Evolutionary conservation across 148 eudicot species (phyloP), one percentile per base, ranked within the genome.

Genomic region (Chenopodium berlandieri): DNA sequence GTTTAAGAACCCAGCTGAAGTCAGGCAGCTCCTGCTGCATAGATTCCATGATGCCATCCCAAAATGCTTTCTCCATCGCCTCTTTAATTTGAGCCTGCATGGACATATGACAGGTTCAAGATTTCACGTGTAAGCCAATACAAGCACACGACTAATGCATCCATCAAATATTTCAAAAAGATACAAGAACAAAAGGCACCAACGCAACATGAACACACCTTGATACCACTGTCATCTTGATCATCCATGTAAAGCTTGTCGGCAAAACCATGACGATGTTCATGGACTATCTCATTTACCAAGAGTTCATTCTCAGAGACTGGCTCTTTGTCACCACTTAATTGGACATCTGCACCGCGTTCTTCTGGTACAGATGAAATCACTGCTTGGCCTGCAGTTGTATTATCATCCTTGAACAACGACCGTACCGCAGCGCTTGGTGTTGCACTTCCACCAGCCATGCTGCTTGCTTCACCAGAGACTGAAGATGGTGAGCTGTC

Each of bases 11-110:
- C 85, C 92, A 93, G 79, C 86, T 90, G 82, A 89, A 94, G 63
- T 91, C 89, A 32, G 94, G 91, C 58, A 90, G 85, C 85, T 92
- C 91, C 84, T 90, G 89, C 82, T 88, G 90, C 86, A 94, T 83
- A 16, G 98, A 91, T 32, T 90, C 94, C 65, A 84, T 87, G 82
- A 96, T 64, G 60, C 93, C 90, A 87, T 96, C 99, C 99, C 99
- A 94, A 83, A 94, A 96, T 44, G 95, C 99, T 47, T 91, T 94
- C 82, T 94, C 94, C 95, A 94, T 92, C 16, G 94, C 88, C 78
- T 90, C 91, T 84, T 86, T 90, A 22, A 96, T 65, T 88, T 85
- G 88, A 54, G 75, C 84, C 98, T 94, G 87, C 66, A 80, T n/a
- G 79, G 77, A 75, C 68, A 74, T 69, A 83, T 44, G 54, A 13